A percentile compares a stretch with the other conserved stretches of the same genome.
These are phyloP conservation scores for Talaromyces nanjingensis DNA, from an alignment of 495 filamentous ascomycete species.

Conservation along the genomic window DNA sequence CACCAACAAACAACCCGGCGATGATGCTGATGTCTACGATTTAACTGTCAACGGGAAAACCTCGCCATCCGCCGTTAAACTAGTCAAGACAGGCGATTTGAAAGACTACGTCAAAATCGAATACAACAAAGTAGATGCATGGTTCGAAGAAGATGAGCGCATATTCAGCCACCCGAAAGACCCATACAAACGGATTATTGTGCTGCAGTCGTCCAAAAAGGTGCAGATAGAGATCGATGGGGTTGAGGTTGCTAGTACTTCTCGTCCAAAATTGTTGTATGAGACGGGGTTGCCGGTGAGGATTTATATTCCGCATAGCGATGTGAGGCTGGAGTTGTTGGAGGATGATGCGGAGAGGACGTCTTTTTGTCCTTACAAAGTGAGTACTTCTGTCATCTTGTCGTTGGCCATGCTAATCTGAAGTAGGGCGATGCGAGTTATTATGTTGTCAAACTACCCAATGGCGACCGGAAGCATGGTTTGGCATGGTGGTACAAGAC, in stretches of 20 bases:
- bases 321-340: slow-evolving; percentile 17
- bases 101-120: slow-evolving; percentile 7
- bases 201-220: slow-evolving; percentile 38
- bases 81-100: not conserved
- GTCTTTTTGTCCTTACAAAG: slow-evolving; percentile 3
- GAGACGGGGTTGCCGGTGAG: slow-evolving; percentile 34
- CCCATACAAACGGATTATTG: slow-evolving; percentile 54
- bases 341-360: not conserved
- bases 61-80: not conserved
- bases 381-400: not conserved
- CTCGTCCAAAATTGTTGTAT: slow-evolving; percentile 5
- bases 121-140: slow-evolving; percentile 29
- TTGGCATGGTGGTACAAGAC: slow-evolving; percentile 49
- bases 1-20: not conserved
- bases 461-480: slow-evolving; percentile 36
- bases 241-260: slow-evolving; percentile 34
- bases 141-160: slow-evolving; percentile 54
- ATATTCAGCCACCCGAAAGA: slow-evolving; percentile 55
- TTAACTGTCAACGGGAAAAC: not conserved
- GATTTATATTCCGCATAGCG: slow-evolving; percentile 45
- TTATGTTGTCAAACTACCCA: slow-evolving; percentile 25
- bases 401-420: not conserved
- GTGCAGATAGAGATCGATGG: slow-evolving; percentile 43
- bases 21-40: not conserved
- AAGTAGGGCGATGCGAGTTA: slow-evolving; percentile 47